Evolutionary conservation across 257 asterid species (phyloP), one percentile per base, ranked within the genome.

Genomic region (Buddleja alternifolia): DNA sequence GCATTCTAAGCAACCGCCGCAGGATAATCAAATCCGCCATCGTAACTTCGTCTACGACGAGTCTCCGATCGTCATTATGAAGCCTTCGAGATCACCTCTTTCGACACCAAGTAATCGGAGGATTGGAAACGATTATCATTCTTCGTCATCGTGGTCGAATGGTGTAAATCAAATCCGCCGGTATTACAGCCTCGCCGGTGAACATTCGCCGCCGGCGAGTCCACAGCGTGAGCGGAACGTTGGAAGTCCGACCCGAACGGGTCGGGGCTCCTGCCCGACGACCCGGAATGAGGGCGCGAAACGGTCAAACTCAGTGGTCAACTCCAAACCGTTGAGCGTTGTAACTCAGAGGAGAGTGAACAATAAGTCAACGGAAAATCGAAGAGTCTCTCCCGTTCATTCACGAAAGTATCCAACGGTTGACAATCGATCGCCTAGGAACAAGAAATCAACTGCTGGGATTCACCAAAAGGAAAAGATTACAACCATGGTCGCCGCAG

Each of bases 1-100:
- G 10, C 97, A 87, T 75, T 82, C 93, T 24, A 75, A 67, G 57
- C 80, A 70, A 62, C 72, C 77, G 25, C 50, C 73, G 0, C 82
- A 79, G 75, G 85, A 76, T 24, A 70, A 68, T 63, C 80, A 71
- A 16, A 14, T 67, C 71, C 59, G 63, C 51, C 76, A 78, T 74
- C 86, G 81, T 7, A 90, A 84, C 81, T 76, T 86, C 32, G 86
- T 92, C 17, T 82, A 75, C 80, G 88, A 80, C 36, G 88, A 77
- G n/a, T 82, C 97, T 5, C 85, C 96, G 0, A 82, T 84, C 66
- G 88, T 83, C 23, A 71, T 86, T 1, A 82, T 80, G 86, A 85
- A 77, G 60, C 90, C 95, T 45, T 66, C 86, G 1, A 77, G 83
- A 62, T 55, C 82, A 7, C 40, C 78, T 5, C 9, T 42, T 66